Conservation (phyloP, 768 basidiomycete genomes). For the Serendipita sp. region DNA sequence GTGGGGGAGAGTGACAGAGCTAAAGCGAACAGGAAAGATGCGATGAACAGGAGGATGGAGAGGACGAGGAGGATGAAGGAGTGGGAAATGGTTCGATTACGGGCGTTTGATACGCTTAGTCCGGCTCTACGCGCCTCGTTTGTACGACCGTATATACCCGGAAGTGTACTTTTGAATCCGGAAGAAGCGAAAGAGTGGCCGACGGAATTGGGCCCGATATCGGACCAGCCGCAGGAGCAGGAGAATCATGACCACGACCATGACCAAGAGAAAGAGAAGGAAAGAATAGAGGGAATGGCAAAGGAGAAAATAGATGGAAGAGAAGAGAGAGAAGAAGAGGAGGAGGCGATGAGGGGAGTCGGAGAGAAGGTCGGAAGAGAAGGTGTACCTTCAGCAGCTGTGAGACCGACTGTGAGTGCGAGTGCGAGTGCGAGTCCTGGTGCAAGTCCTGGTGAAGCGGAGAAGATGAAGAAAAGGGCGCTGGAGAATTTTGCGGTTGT, state of each 20-base stretch:
- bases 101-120: not conserved
- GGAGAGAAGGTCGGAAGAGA: too few relatives aligned
- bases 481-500: constrained; percentile 55
- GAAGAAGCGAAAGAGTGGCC: not conserved
- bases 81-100: not conserved
- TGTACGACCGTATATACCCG: not conserved
- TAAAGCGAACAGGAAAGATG: too few relatives aligned
- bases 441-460: constrained; percentile 17
- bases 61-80: not conserved
- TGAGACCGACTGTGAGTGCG: too few relatives aligned
- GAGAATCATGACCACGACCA: constrained; percentile 33
- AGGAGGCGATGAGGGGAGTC: too few relatives aligned
- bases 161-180: not conserved
- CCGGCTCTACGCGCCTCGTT: not conserved
- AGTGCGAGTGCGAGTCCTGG: too few relatives aligned
- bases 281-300: too few relatives aligned
- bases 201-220: not conserved
- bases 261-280: too few relatives aligned
- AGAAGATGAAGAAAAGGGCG: constrained; percentile 35
- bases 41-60: too few relatives aligned
- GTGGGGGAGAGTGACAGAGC: too few relatives aligned
- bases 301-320: not conserved
- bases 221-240: constrained; percentile 25
- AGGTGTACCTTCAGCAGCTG: too few relatives aligned
- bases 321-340: too few relatives aligned